These are phyloP conservation scores for Herpetospermum pedunculosum DNA, from an alignment of 306 rosid species.

Conservation along the genomic window DNA sequence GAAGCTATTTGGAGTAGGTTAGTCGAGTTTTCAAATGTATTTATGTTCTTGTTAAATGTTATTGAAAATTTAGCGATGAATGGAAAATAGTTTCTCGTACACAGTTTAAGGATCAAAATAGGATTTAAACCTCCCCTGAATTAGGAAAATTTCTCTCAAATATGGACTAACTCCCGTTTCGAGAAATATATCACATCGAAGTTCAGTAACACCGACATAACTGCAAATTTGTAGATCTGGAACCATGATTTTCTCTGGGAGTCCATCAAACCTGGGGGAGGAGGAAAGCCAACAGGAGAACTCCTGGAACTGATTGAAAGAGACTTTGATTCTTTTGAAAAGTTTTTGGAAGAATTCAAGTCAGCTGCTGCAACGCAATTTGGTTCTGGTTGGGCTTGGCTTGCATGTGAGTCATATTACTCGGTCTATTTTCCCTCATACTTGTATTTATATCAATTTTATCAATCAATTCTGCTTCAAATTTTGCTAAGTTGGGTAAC, in stretches of 20 bases:
- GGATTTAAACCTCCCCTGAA: neutral
- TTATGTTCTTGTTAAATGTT: neutral
- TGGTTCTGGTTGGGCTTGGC: conserved; percentile 99
- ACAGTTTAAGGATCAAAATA: neutral
- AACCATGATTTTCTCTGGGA: conserved; percentile 47
- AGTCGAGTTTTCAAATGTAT: neutral
- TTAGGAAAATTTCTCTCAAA: neutral
- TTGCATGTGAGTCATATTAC: conserved; percentile 53
- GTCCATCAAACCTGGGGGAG: conserved; percentile 82
- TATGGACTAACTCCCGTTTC: neutral
- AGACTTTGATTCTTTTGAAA: conserved; percentile 74
- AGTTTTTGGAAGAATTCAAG: conserved; percentile 49
- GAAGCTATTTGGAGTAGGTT: neutral
- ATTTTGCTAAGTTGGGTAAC: neutral
- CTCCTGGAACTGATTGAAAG: conserved; percentile 71
- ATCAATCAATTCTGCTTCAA: neutral
- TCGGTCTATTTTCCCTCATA: conserved; percentile 4
- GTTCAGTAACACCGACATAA: neutral
- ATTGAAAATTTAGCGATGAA: neutral
- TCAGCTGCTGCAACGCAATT: conserved; percentile 71
- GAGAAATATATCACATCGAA: neutral
- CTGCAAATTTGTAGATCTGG: conserved; percentile 39
- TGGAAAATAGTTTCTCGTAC: neutral
- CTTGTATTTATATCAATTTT: neutral
- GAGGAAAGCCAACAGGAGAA: conserved; percentile 73